Conservation (phyloP, 208 protist genomes). For the Tritrichomonas foetus region DNA sequence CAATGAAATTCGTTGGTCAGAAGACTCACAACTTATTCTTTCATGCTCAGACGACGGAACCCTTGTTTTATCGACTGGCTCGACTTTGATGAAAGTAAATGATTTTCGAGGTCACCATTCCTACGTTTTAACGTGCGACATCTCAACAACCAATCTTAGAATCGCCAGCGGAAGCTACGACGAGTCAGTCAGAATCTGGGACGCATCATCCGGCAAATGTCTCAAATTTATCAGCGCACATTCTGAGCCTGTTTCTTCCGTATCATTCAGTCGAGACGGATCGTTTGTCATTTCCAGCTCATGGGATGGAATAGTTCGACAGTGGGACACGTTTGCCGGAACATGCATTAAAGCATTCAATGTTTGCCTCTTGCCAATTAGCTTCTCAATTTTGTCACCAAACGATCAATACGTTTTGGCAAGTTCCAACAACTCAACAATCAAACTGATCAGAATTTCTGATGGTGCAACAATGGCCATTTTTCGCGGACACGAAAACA, state of each 20-base stretch:
- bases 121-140: background rate
- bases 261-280: background rate
- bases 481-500: background rate
- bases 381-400: background rate
- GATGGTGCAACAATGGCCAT: background rate
- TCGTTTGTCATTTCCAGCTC: background rate
- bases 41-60: constrained; percentile 28
- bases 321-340: background rate
- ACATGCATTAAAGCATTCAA: background rate
- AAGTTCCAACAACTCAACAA: background rate
- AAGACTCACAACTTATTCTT: background rate
- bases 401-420: background rate
- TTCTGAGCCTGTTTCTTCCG: background rate
- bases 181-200: constrained; percentile 7
- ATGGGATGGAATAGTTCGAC: constrained; percentile 11
- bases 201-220: constrained; percentile 1
- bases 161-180: constrained; percentile 24
- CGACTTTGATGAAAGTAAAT: background rate
- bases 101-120: constrained; percentile 15
- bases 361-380: background rate
- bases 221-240: background rate
- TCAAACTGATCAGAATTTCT: constrained; percentile 7
- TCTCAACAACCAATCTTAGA: background rate
- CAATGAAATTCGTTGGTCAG: background rate
- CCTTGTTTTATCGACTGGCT: background rate